These are phyloP conservation scores for Phycomyces nitens DNA, from an alignment of 192 early-diverging fungal genomes.

Conservation along the genomic window DNA sequence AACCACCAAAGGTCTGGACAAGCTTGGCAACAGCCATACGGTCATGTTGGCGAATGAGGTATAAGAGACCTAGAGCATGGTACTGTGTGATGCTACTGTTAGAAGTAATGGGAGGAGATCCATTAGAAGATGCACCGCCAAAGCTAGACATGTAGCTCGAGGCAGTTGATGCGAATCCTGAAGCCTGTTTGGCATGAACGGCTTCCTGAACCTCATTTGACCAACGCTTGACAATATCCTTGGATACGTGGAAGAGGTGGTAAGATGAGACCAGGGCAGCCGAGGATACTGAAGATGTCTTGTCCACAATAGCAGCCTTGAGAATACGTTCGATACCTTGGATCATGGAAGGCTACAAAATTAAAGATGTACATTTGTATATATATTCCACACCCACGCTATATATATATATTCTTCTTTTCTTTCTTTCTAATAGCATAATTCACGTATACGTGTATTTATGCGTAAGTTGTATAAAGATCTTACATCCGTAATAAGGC, in stretches of 20 bases:
- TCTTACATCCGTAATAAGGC: constrained; percentile 90
- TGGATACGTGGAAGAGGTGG: constrained; percentile 79
- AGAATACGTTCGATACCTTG: constrained; percentile 94
- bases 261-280: constrained; percentile 89
- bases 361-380: background rate
- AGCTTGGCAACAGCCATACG: constrained; percentile 97
- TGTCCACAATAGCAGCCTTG: constrained; percentile 96
- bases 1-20: constrained; percentile 80
- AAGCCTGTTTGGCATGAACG: constrained; percentile 73
- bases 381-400: background rate
- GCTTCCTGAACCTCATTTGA: constrained; percentile 96
- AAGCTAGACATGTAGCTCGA: constrained; percentile 54
- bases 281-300: constrained; percentile 81
- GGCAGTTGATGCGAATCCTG: constrained; percentile 42
- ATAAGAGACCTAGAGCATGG: constrained; percentile 95
- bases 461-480: background rate
- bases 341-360: constrained; percentile 80
- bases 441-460: background rate
- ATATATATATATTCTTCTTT: background rate
- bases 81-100: constrained; percentile 92
- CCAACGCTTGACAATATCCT: constrained; percentile 95
- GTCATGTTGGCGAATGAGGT: constrained; percentile 94
- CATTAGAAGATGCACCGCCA: constrained; percentile 37
- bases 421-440: background rate
- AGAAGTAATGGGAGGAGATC: constrained; percentile 45